phyloP scores from a whole-genome alignment of 2,329 filamentous ascomycete species.

The Epicoccum nigrum region DNA sequence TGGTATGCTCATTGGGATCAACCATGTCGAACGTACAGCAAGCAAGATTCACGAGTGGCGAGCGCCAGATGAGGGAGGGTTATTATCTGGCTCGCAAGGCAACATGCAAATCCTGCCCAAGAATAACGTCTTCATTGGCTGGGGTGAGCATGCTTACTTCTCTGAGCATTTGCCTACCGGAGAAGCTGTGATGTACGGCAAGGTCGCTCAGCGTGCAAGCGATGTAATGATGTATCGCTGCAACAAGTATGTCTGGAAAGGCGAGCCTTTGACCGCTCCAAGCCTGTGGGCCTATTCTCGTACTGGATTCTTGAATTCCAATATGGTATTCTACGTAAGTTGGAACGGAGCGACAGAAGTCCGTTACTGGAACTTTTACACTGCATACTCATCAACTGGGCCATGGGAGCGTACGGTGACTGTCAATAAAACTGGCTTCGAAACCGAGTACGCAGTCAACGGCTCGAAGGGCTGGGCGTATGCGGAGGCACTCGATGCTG shows the following conservation, averaged over 20 bases:
- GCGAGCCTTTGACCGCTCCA: conserved; percentile 28
- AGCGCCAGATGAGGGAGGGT: conserved; percentile 25
- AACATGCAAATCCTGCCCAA: conserved; percentile 51
- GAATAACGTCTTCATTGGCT: conserved; percentile 57
- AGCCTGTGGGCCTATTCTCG: conserved; percentile 15
- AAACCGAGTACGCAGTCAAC: conserved; percentile 2
- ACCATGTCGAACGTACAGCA: conserved; percentile 47
- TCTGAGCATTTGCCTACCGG: conserved; percentile 55
- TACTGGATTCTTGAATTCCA: not conserved
- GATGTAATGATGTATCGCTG: conserved; percentile 49
- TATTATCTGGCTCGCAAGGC: conserved; percentile 46
- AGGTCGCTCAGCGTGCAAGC: conserved; percentile 9
- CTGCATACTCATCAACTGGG: conserved; percentile 4
- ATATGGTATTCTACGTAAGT: conserved; percentile 30
- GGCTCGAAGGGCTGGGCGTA: conserved; percentile 10
- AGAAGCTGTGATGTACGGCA: conserved; percentile 43
- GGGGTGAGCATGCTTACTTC: conserved; percentile 56
- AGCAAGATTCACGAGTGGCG: conserved; percentile 28
- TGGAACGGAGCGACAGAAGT: conserved; percentile 42
- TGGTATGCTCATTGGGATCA: conserved; percentile 50
- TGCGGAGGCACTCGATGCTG: conserved; percentile 9
- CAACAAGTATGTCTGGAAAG: conserved; percentile 41
- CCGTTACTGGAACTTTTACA: conserved; percentile 39
- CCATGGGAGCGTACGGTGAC: conserved; percentile 4
- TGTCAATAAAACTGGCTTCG: conserved; percentile 9